Evolutionary conservation across 108 stramenopile genomes (phyloP), one percentile per base, ranked within the genome.

Genomic region (Schizochytrium sp.): DNA sequence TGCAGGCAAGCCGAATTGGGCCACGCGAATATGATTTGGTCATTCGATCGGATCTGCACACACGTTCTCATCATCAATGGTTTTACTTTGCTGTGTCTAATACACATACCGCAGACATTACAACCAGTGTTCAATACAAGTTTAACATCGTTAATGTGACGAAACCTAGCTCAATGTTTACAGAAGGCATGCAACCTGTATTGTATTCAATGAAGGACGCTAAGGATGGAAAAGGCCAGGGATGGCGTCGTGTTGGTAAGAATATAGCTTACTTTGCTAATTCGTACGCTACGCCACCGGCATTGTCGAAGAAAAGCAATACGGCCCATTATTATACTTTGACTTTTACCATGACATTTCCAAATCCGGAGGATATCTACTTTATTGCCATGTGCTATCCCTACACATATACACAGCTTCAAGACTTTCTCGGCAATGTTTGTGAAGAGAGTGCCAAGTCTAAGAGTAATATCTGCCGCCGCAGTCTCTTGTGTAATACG

Each of bases 31-130:
- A 94, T 60, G 94, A 94, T 40, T 89, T 94, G 17, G 89, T 92
- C 59, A 88, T 94, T 44, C 69, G 93, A 12, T 88, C 94, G 0
- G 95, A 95, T 57, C 15, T 94, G 46, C 93, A 94, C 90, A 94
- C 93, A 3, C 64, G 46, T 13, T 89, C 91, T 0, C 92, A 92
- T 72, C 90, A 57, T 2, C 92, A 94, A 91, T 95, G 95, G 95
- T 95, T 94, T 92, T 94, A 94, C 87, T 95, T 95, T 46, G 88
- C 89, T 46, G 93, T 94, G 46, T 41, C 89, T 10, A 92, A 92
- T 83, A 91, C 93, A 4, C 92, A 93, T 53, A n/a, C 53, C 28
- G 87, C 45, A 4, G 60, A 28, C 41, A 4, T 41, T 46, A 47
- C 41, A 45, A 45, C 87, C 42, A 55, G 28, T 2, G 90, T 93